Percentiles rank a stretch among this genome's conserved stretches.
Conservation (phyloP, 2,329 filamentous ascomycete species). For the Gyromitra esculenta region DNA sequence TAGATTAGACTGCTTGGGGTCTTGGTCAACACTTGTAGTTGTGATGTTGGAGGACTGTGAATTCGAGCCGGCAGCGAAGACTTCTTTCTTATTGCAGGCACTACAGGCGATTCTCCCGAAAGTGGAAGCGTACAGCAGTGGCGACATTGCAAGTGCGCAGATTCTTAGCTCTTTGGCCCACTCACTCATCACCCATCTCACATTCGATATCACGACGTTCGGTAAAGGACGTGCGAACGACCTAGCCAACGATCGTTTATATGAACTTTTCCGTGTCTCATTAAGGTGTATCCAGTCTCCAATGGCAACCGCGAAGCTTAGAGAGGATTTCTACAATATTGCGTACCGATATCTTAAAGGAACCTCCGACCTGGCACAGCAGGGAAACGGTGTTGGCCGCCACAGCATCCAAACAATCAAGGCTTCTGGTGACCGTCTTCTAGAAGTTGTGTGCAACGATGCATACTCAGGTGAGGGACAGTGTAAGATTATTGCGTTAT, state of each 20-base stretch:
- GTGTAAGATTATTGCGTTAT: slow-evolving; percentile 84
- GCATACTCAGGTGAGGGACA: slow-evolving; percentile 83
- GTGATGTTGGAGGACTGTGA: slow-evolving; percentile 85
- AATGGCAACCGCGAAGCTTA: slow-evolving; percentile 74
- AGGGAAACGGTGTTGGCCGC: slow-evolving; percentile 59
- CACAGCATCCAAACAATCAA: slow-evolving; percentile 76
- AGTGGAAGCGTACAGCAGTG: slow-evolving; percentile 78
- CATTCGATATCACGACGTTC: slow-evolving; percentile 59
- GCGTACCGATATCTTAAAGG: slow-evolving; percentile 85
- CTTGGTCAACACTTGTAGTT: slow-evolving; percentile 85
- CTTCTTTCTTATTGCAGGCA: slow-evolving; percentile 82
- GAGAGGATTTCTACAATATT: slow-evolving; percentile 89
- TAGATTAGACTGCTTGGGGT: slow-evolving; percentile 75
- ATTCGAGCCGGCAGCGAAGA: slow-evolving; percentile 75
- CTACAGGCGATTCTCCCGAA: slow-evolving; percentile 89
- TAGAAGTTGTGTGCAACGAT: slow-evolving; percentile 91
- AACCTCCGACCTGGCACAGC: slow-evolving; percentile 68
- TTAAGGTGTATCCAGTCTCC: slow-evolving; percentile 80
- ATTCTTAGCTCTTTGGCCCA: slow-evolving; percentile 59
- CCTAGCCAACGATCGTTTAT: slow-evolving; percentile 85
- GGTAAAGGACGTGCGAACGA: slow-evolving; percentile 68
- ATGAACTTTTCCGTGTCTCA: slow-evolving; percentile 88
- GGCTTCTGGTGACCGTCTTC: slow-evolving; percentile 79
- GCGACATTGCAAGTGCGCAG: slow-evolving; percentile 69
- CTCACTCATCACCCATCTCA: slow-evolving; percentile 60